Base-by-base conservation (phyloP, 116 monocot genomes). In the Iris pallida region DNA sequence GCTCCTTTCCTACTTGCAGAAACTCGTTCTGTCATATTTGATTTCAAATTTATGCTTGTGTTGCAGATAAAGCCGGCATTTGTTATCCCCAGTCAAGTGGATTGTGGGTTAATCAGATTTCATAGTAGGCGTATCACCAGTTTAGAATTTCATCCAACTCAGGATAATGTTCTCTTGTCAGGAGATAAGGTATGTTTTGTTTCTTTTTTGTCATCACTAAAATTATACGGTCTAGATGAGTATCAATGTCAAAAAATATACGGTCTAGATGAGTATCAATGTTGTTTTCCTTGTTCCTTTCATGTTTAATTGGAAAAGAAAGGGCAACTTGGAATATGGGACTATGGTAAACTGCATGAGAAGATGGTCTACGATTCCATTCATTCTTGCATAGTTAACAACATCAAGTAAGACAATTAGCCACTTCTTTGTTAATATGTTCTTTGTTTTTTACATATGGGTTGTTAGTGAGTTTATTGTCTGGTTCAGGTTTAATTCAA, bases 251-350 rank as follows among this genome's bases (percentile, higher is more conserved):
- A n/a, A 13, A 42, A 44, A 15, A 55, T 55, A 42, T 55, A 11
- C 18, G 30, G 10, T 16, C 44, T 16, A 41, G 20, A 20, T 45
- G 7, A 46, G 16, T 57, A 19, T 45, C 20, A 55, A 46, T 45
- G 4, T 14, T 57, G 8, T 14, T 20, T 57, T 13, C 16, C 15
- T 57, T 16, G 17, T 30, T 30, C 30, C 30, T 5, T 61, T 61
- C 53, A n/a, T 61, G 48, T 4, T 60, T 58, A 70, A 55, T 57
- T 75, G 47, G 14, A 47, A 58, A 44, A 95, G 95, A 95, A 95
- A 88, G 95, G 95, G 47, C 86, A 86, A 77, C 64, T 95, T 73
- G 95, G 91, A 17, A 75, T 95, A 42, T 95, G 91, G 95, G 80
- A 91, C 76, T 91, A 88, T 73, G 75, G 57, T 17, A 91, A 88